Base-by-base conservation (phyloP, 176 grass and related monocot genomes). In the Paspalum notatum region DNA sequence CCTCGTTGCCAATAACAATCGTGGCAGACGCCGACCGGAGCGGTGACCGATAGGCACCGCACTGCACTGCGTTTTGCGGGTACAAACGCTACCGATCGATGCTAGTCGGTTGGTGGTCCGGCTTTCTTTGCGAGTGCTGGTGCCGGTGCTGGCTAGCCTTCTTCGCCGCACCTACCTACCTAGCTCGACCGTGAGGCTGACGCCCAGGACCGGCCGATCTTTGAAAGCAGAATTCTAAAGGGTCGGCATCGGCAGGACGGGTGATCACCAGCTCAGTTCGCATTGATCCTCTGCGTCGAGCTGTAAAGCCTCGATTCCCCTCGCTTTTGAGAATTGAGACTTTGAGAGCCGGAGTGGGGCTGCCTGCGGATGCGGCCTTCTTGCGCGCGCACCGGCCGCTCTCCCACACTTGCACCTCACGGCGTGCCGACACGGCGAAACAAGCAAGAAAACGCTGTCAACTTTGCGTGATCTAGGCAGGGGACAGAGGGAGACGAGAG, bases 251-350 rank as follows among this genome's bases (percentile, higher is more conserved):
- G 47, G 11, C 10, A 14, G 78, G 77, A 27, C 24, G 38, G 71
- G 40, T 44, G 51, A 80, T 69, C 57, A 78, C 38, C 79, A 81
- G 66, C 64, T 81, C 52, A 14, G 18, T 40, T 12, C 22, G 66
- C 66, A 81, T 71, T 48, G 66, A 81, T 81, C 78, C 53, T 8
- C 13, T 32, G 25, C 68, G 12, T 40, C 55, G 67, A 62, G 80
- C 80, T 82, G 80, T 72, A 82, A 82, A 82, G 80, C 26, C 44
- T 12, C 17, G 66, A 72, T 82, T 72, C 51, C 43, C 2, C 39
- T 72, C 67, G 80, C 80, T 82, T 82, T 82, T 62, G 68, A 27
- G 47, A 48, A n/a, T n/a, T n/a, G n/a, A n/a, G n/a, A n/a, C n/a
- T n/a, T n/a, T n/a, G 68, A 27, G 47, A 48, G 6, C 54, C 42